Evolutionary conservation across 2,329 filamentous ascomycete genomes (phyloP).

Genomic region (Diaporthe longicolla): DNA sequence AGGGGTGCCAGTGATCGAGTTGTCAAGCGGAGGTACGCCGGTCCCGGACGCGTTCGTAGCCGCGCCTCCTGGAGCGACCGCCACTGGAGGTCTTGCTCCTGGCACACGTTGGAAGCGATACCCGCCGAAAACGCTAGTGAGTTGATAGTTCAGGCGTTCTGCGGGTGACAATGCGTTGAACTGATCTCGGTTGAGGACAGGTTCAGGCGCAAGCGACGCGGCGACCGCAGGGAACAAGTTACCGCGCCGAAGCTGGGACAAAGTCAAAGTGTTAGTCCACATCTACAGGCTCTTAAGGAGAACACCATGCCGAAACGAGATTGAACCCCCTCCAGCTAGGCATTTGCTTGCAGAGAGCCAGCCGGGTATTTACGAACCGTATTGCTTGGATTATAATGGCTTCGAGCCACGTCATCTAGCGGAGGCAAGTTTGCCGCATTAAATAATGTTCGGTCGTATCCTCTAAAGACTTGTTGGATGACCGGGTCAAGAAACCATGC

Average conservation of each 20-base stretch:
- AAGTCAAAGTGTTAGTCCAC: not conserved
- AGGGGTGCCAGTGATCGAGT: not conserved
- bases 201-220: too few species aligned
- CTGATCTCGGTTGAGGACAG: not conserved
- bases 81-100: not conserved
- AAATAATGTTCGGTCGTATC: constrained; percentile 12
- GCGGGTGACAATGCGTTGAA: not conserved
- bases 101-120: constrained; percentile 13
- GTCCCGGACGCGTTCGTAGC: not conserved
- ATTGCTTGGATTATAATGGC: not conserved
- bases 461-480: constrained; percentile 40
- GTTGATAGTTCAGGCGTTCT: not conserved
- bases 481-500: not conserved
- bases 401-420: not conserved
- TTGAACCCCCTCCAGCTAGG: not conserved
- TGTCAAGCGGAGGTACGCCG: not conserved
- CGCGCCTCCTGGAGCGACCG: not conserved
- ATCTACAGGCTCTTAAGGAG: not conserved
- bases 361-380: not conserved
- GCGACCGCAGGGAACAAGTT: not conserved
- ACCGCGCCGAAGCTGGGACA: constrained; percentile 4
- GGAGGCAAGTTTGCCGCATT: not conserved
- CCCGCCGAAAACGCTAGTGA: constrained; percentile 4
- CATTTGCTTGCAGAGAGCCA: not conserved
- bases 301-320: not conserved